Evolutionary conservation across 1,284 basidiomycete genomes (phyloP).

Genomic region (Wallemia hederae): DNA sequence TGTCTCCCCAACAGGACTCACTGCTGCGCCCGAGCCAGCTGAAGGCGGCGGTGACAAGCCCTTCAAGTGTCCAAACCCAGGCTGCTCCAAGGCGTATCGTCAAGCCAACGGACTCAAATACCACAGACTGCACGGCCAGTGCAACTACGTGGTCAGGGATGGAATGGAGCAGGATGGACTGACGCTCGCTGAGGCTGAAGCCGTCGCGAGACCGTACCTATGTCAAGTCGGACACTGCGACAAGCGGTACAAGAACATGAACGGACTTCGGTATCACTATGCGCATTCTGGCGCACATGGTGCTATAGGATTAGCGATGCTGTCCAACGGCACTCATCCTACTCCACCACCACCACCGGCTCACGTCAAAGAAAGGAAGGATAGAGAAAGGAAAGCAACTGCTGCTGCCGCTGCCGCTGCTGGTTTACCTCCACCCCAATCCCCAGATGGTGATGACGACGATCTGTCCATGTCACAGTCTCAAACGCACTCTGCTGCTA

Average conservation of each 20-base stretch:
- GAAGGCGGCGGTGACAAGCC: conserved; percentile 32
- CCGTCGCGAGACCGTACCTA: conserved; percentile 32
- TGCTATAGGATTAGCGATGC: conserved; percentile 46
- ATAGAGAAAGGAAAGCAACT: not conserved
- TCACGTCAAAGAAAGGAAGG: not conserved
- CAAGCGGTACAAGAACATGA: conserved; percentile 94
- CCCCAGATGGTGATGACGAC: not conserved
- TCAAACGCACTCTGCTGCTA: not conserved
- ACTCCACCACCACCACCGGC: conserved; percentile 3
- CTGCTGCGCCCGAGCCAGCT: not conserved
- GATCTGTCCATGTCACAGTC: not conserved
- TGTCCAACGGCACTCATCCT: conserved; percentile 49
- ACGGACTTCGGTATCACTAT: conserved; percentile 81
- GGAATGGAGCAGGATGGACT: conserved; percentile 33
- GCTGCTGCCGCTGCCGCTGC: not conserved
- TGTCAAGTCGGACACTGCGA: conserved; percentile 26
- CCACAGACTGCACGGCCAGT: conserved; percentile 77
- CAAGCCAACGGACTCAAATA: conserved; percentile 92
- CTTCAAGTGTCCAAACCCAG: conserved; percentile 83
- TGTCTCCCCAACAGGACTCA: not conserved
- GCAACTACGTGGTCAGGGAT: conserved; percentile 62
- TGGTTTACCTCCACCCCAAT: not conserved
- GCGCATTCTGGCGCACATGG: conserved; percentile 90
- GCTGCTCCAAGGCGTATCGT: conserved; percentile 97
- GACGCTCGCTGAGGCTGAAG: conserved; percentile 54